A percentile compares a stretch with the other conserved stretches of the same genome.
Evolutionary conservation across 2,329 filamentous ascomycete species (phyloP).

Genomic region (Alternaria ethzedia): DNA sequence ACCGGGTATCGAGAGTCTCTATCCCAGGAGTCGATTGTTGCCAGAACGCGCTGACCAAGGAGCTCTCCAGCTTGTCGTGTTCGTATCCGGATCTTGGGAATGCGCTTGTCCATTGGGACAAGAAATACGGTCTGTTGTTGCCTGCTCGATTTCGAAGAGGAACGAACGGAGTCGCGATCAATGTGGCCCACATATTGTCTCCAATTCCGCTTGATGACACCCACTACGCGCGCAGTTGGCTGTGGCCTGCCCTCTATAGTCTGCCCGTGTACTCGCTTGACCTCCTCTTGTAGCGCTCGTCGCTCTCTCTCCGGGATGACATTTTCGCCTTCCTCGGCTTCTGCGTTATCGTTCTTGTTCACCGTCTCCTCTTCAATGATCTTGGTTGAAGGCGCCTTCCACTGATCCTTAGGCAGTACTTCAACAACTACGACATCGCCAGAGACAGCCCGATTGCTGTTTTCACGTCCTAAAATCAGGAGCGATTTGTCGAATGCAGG

Average conservation of each 20-base stretch:
- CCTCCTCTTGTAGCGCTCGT: constrained; percentile 87
- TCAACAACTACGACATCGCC: constrained; percentile 94
- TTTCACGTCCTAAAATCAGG: constrained; percentile 87
- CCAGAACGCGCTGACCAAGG: constrained; percentile 86
- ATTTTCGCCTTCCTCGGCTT: constrained; percentile 73
- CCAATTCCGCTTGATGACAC: constrained; percentile 95
- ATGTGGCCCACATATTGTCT: constrained; percentile 96
- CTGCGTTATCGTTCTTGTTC: constrained; percentile 92
- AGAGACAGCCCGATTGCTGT: constrained; percentile 92
- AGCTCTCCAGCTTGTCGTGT: constrained; percentile 90
- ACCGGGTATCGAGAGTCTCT: constrained; percentile 89
- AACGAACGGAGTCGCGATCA: constrained; percentile 82
- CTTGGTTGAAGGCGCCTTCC: constrained; percentile 94
- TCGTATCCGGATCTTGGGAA: constrained; percentile 92
- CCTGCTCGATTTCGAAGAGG: constrained; percentile 74
- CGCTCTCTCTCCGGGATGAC: constrained; percentile 89
- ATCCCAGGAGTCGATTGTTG: constrained; percentile 95
- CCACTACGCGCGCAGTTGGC: constrained; percentile 90
- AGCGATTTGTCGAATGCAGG: constrained; percentile 88
- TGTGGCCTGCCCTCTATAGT: constrained; percentile 78
- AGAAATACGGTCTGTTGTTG: constrained; percentile 93
- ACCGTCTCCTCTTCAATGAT: constrained; percentile 93
- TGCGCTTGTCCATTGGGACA: constrained; percentile 96
- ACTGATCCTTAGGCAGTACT: constrained; percentile 90
- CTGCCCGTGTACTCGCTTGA: constrained; percentile 81